These are phyloP conservation scores for Colletotrichum filicis DNA, from an alignment of 2,329 filamentous ascomycete species.

Conservation along the genomic window DNA sequence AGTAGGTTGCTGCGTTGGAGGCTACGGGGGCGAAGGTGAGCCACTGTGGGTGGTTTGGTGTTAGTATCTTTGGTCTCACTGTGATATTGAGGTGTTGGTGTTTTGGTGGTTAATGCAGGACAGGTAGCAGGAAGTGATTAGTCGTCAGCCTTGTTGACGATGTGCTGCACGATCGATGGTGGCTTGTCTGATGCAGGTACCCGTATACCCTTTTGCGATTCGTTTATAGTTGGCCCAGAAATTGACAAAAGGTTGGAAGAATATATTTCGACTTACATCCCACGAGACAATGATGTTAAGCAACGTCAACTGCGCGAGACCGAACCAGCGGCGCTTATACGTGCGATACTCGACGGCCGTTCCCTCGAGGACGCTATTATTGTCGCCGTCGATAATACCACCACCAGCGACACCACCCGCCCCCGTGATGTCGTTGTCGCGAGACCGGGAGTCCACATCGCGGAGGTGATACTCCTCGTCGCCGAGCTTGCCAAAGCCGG, in stretches of 20 bases:
- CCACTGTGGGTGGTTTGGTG: slow-evolving; percentile 69
- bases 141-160: slow-evolving; percentile 10
- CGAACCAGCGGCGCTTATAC: slow-evolving; percentile 92
- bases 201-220: neutral
- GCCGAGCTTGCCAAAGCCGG: slow-evolving; percentile 38
- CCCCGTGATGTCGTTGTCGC: neutral
- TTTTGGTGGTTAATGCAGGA: neutral
- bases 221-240: neutral
- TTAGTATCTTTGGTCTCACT: neutral
- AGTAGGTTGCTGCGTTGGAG: slow-evolving; percentile 78
- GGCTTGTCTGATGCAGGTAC: slow-evolving; percentile 3
- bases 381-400: slow-evolving; percentile 37
- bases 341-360: slow-evolving; percentile 50
- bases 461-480: slow-evolving; percentile 35
- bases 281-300: slow-evolving; percentile 95
- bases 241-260: neutral
- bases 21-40: slow-evolving; percentile 90
- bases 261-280: slow-evolving; percentile 76
- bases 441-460: slow-evolving; percentile 10
- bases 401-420: slow-evolving; percentile 34
- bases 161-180: neutral
- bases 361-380: slow-evolving; percentile 42
- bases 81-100: neutral
- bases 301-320: slow-evolving; percentile 82
- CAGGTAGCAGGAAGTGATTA: neutral